Percentiles rank a stretch among this genome's conserved stretches.
Conservation (phyloP, 345 rosid genomes). For the Citrus sp. region DNA sequence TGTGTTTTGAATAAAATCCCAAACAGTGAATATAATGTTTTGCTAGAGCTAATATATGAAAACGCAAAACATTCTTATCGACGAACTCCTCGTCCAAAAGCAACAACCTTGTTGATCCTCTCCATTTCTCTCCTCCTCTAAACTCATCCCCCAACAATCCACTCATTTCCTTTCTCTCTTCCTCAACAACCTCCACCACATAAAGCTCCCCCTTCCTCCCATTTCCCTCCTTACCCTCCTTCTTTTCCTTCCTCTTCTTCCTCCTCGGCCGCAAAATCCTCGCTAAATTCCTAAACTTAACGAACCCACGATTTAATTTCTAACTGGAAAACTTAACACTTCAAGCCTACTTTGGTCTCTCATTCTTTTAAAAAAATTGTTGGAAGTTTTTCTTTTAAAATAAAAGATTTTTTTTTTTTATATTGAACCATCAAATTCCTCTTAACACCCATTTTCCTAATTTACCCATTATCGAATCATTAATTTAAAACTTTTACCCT, state of each 20-base stretch:
- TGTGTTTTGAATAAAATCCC: not conserved
- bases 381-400: no score
- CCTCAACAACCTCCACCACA: constrained; percentile 61
- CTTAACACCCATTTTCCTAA: no score
- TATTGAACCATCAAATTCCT: no score
- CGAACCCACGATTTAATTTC: constrained; percentile 38
- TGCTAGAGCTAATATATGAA: not conserved
- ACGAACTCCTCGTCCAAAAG: constrained; percentile 75
- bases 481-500: no score
- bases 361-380: no score
- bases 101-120: constrained; percentile 79
- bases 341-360: no score
- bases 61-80: constrained; percentile 19
- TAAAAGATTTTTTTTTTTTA: no score
- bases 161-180: constrained; percentile 45
- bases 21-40: not conserved
- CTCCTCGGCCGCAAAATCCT: constrained; percentile 67
- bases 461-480: no score
- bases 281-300: constrained; percentile 74
- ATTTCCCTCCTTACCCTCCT: constrained; percentile 21
- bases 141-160: constrained; percentile 73
- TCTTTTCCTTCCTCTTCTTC: constrained; percentile 44
- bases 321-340: no score
- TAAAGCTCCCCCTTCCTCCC: constrained; percentile 42
- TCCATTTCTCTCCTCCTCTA: constrained; percentile 61